Evolutionary conservation across 371 early-diverging fungal species (phyloP).

Genomic region (Mortierella sp.): DNA sequence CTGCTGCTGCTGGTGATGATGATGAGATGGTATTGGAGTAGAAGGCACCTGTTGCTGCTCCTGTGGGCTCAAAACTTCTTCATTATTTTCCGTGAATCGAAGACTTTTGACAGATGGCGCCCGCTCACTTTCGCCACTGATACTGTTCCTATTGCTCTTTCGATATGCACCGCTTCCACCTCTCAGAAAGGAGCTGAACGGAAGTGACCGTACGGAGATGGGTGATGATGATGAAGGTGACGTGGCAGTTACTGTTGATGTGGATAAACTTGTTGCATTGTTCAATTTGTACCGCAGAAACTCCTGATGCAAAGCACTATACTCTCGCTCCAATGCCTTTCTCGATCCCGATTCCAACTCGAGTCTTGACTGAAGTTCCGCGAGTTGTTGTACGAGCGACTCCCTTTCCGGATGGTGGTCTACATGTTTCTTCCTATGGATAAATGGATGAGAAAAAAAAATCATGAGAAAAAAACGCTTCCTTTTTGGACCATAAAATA

Average conservation of each 20-base stretch:
- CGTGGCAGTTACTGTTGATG: constrained; percentile 3
- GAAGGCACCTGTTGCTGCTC: constrained; percentile 16
- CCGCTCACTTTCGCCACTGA: not conserved
- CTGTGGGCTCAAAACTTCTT: not conserved
- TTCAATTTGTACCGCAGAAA: constrained; percentile 6
- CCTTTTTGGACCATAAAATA: not conserved
- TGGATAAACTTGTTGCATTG: not conserved
- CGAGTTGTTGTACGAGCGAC: constrained; percentile 27
- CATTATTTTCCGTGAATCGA: not conserved
- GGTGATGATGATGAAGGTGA: constrained; percentile 1
- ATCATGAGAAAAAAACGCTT: not conserved
- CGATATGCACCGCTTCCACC: constrained; percentile 3
- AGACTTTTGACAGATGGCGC: not conserved
- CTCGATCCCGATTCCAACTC: constrained; percentile 29
- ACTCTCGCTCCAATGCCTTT: constrained; percentile 28
- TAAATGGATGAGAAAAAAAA: not conserved
- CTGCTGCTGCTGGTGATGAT: not conserved
- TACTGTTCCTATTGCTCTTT: constrained; percentile 11
- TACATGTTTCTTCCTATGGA: constrained; percentile 38
- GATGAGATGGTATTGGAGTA: not conserved
- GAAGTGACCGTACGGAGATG: constrained; percentile 15
- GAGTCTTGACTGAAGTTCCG: constrained; percentile 25
- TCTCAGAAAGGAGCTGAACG: constrained; percentile 27
- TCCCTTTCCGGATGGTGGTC: constrained; percentile 51
- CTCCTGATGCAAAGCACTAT: constrained; percentile 26